A percentile compares a stretch with the other conserved stretches of the same genome.
phyloP scores from a whole-genome alignment of 768 basidiomycete genomes.

The Boletellus emodensis region DNA sequence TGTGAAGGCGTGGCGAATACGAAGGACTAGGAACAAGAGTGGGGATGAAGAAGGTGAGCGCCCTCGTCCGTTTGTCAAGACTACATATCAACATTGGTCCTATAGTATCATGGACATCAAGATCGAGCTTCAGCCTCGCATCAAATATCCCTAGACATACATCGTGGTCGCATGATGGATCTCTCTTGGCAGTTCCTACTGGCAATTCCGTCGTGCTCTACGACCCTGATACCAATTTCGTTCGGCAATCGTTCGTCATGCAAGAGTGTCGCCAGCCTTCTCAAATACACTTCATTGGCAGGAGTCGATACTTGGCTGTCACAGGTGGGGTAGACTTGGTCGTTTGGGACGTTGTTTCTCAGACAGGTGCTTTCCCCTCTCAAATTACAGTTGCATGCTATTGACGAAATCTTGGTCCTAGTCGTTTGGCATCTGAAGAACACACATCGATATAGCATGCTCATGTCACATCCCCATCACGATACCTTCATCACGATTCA shows the following conservation, averaged over 20 bases:
- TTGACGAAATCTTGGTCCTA: constrained; percentile 25
- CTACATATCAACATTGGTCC: not conserved
- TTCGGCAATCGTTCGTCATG: constrained; percentile 56
- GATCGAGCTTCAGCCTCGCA: constrained; percentile 68
- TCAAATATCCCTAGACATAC: constrained; percentile 59
- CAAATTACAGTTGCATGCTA: not conserved
- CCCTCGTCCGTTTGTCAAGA: not conserved
- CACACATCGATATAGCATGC: constrained; percentile 34
- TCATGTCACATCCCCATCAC: constrained; percentile 54
- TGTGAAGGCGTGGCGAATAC: constrained; percentile 80
- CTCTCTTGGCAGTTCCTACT: constrained; percentile 73
- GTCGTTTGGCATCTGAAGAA: constrained; percentile 57
- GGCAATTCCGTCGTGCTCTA: constrained; percentile 69
- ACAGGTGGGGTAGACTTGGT: constrained; percentile 46
- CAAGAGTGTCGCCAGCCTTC: constrained; percentile 47
- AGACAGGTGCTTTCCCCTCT: constrained; percentile 43
- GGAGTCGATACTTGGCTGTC: constrained; percentile 60
- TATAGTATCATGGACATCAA: constrained; percentile 67
- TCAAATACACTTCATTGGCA: constrained; percentile 64
- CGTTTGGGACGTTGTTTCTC: constrained; percentile 70
- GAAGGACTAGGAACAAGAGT: constrained; percentile 41
- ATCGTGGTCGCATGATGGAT: constrained; percentile 83
- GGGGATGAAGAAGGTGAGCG: constrained; percentile 51
- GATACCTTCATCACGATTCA: constrained; percentile 61
- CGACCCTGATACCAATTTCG: constrained; percentile 57